Evolutionary conservation across 1,284 basidiomycete genomes (phyloP).

Genomic region (Chalciporus sp.): DNA sequence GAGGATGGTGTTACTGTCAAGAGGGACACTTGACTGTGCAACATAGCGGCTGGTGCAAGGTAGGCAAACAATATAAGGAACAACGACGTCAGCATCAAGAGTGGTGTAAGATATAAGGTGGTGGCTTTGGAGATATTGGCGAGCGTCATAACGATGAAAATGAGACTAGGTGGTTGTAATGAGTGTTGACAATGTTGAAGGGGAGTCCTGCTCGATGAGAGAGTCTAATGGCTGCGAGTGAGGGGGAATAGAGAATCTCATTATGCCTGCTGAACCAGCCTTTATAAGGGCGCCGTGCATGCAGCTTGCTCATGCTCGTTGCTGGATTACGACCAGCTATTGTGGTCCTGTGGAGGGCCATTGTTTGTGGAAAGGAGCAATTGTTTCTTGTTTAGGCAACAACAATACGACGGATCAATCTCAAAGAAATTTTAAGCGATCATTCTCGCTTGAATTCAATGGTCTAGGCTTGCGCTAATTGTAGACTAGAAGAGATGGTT

Average conservation of each 20-base stretch:
- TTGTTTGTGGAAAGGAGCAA: neutral
- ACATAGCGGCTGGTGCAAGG: slow-evolving; percentile 60
- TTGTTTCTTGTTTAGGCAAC: neutral
- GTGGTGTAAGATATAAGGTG: slow-evolving; percentile 68
- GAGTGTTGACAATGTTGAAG: neutral
- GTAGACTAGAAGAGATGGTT: neutral
- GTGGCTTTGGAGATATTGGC: slow-evolving; percentile 68
- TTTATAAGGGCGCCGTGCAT: slow-evolving; percentile 17
- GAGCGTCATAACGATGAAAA: slow-evolving; percentile 52
- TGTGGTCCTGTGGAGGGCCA: neutral
- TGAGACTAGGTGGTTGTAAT: slow-evolving; percentile 1
- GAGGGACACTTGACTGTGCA: slow-evolving; percentile 64
- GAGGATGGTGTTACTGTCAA: slow-evolving; percentile 64
- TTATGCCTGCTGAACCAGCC: neutral
- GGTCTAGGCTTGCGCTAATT: too few relatives aligned
- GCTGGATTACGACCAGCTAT: neutral
- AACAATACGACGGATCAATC: neutral
- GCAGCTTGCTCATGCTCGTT: neutral
- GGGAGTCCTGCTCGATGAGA: slow-evolving; percentile 22
- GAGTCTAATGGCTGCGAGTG: slow-evolving; percentile 17
- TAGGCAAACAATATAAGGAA: slow-evolving; percentile 67
- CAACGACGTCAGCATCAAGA: slow-evolving; percentile 65
- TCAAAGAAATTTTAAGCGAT: too few relatives aligned
- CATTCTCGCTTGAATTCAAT: too few relatives aligned
- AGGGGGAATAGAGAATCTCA: neutral